These are phyloP conservation scores for Aristolochia fimbriata DNA, from an alignment of 164 flowering plant genomes.

Conservation along the genomic window DNA sequence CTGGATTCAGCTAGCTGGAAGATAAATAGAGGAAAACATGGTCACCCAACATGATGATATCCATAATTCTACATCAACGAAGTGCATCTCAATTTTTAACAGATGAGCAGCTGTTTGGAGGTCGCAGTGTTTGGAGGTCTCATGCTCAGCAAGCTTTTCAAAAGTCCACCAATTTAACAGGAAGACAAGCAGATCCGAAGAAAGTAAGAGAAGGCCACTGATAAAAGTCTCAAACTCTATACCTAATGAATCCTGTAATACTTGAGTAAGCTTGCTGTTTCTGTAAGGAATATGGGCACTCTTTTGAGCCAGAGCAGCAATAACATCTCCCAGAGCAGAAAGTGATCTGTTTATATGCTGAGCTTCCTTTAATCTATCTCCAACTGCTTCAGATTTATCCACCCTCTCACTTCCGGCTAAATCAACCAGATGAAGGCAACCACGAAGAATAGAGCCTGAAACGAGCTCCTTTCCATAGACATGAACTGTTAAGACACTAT, in stretches of 20 bases:
- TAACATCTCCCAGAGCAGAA: constrained; percentile 90
- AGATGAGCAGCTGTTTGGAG: too few species aligned
- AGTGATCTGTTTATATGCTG: constrained; percentile 81
- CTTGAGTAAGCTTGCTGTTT: constrained; percentile 92
- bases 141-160: neutral
- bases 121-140: too few species aligned
- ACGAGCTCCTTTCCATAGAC: constrained; percentile 69
- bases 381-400: constrained; percentile 78
- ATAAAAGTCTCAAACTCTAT: constrained; percentile 1
- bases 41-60: too few species aligned
- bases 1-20: too few species aligned
- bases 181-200: neutral
- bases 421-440: constrained; percentile 90
- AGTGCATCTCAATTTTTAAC: too few species aligned
- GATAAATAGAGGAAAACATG: too few species aligned
- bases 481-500: constrained; percentile 75
- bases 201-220: neutral
- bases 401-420: constrained; percentile 97
- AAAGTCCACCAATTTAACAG: neutral
- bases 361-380: constrained; percentile 88
- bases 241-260: constrained; percentile 90
- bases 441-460: constrained; percentile 54
- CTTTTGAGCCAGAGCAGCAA: constrained; percentile 85
- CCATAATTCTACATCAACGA: too few species aligned
- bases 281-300: constrained; percentile 82